Evolutionary conservation across 345 rosid genomes (phyloP), one percentile per base, ranked within the genome.

Genomic region (Murraya koenigii): DNA sequence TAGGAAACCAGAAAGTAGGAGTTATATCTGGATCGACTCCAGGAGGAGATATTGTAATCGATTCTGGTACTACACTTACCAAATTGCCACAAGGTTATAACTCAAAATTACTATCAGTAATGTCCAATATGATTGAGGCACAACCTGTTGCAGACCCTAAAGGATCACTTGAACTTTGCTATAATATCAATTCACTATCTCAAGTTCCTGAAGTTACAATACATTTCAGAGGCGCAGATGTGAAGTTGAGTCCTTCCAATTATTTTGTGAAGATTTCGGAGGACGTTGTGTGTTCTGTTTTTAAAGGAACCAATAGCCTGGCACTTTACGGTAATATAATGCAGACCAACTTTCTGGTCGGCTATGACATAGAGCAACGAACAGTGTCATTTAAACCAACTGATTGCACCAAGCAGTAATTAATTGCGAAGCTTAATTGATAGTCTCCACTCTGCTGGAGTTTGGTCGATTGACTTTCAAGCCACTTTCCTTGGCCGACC

Each of bases 51-150:
- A 89, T 88, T 26, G 82, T 91, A 30, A 47, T 90, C 25, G 96
- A 93, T 72, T 91, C 93, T 0, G 93, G 97, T 9, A 88, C 90
- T 6, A 87, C 97, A 2, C 55, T 84, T 41, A 92, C 93, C 0
- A 3, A 89, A 0, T 65, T 87, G 0, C 90, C 89, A 0, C 19
- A 44, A 0, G 82, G 71, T 4, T 84, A 81, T 41, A 82, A 71
- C 71, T 14, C 70, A 8, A 23, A 77, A 4, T n/a, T 89, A 72
- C 72, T 71, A 2, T 14, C 83, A 1, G 82, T 81, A 4, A 75
- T 86, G 1, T 59, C 61, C 6, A 56, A 55, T 1, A 52, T 15
- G 3, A 84, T 86, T 33, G 17, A 39, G 0, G 82, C 80, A 0
- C 28, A 33, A 17, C 87, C 64, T 6, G 63, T 79, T 6, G 63